Evolutionary conservation across 257 asterid genomes (phyloP).

Genomic region (Plectranthus barbatus): DNA sequence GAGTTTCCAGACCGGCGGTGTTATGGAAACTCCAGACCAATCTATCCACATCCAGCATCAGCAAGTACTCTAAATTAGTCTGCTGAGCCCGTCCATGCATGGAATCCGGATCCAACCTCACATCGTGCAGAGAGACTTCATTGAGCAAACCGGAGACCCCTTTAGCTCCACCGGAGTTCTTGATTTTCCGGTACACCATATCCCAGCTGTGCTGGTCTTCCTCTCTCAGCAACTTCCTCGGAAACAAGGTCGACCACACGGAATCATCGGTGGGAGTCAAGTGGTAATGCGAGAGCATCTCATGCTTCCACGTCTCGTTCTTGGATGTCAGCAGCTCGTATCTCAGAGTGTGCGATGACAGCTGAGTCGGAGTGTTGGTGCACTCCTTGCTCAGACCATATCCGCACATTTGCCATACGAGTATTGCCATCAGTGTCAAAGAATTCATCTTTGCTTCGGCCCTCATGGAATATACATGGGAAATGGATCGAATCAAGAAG

Average conservation of each 20-base stretch:
- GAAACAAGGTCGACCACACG: constrained; percentile 59
- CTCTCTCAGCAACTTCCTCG: constrained; percentile 62
- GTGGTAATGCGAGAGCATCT: constrained; percentile 46
- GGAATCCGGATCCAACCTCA: constrained; percentile 59
- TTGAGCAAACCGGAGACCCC: constrained; percentile 28
- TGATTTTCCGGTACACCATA: constrained; percentile 50
- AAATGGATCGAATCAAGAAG: background rate
- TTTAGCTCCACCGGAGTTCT: constrained; percentile 26
- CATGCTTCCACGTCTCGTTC: constrained; percentile 57
- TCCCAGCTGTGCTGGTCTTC: constrained; percentile 48
- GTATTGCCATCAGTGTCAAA: constrained; percentile 10
- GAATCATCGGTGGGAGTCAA: constrained; percentile 84
- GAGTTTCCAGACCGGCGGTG: constrained; percentile 64
- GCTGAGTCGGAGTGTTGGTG: constrained; percentile 40
- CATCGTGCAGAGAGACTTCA: constrained; percentile 59
- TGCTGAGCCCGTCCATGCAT: constrained; percentile 75
- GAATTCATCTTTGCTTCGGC: constrained; percentile 19
- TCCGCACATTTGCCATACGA: constrained; percentile 18
- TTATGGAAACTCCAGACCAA: constrained; percentile 80
- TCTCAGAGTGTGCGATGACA: constrained; percentile 56
- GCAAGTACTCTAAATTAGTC: constrained; percentile 73
- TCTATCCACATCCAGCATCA: constrained; percentile 76
- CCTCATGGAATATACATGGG: too few species aligned
- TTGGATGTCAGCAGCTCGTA: constrained; percentile 45
- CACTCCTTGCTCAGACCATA: constrained; percentile 45